A percentile compares a stretch with the other conserved stretches of the same genome.
Conservation (phyloP, 352 stramenopile genomes). For the Nothophytophthora sp. region DNA sequence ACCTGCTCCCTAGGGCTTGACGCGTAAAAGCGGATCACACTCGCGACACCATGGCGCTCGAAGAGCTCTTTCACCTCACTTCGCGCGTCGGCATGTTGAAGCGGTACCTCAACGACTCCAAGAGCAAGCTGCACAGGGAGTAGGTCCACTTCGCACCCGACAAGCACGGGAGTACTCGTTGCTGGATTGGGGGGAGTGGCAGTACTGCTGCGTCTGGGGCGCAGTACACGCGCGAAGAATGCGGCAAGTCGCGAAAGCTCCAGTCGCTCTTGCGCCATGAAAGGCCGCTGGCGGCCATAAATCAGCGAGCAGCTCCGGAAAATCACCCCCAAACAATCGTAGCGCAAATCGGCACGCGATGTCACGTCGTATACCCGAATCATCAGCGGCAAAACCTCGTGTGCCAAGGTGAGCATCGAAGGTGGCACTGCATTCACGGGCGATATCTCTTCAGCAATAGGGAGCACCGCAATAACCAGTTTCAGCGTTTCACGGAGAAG, state of each 20-base stretch:
- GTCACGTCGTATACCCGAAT: slow-evolving; percentile 59
- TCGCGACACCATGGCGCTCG: slow-evolving; percentile 56
- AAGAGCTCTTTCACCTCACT: slow-evolving; percentile 35
- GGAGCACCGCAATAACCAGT: slow-evolving; percentile 50
- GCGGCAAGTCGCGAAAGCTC: slow-evolving; percentile 44
- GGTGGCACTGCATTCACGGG: slow-evolving; percentile 15
- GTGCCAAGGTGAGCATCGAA: slow-evolving; percentile 34
- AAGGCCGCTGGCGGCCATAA: slow-evolving; percentile 28
- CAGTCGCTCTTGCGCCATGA: slow-evolving; percentile 20
- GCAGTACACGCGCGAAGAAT: slow-evolving; percentile 59
- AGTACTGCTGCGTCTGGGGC: slow-evolving; percentile 32
- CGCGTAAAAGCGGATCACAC: slow-evolving; percentile 54
- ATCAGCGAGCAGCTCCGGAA: slow-evolving; percentile 46
- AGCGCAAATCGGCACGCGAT: slow-evolving; percentile 44
- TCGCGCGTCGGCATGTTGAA: slow-evolving; percentile 22
- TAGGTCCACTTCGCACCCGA: slow-evolving; percentile 27
- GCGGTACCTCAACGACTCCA: slow-evolving; percentile 44
- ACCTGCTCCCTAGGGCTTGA: slow-evolving; percentile 19
- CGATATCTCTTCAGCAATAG: slow-evolving; percentile 33
- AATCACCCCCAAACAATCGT: slow-evolving; percentile 60
- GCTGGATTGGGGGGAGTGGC: no score
- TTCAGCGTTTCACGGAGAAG: slow-evolving; percentile 61
- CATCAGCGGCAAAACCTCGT: slow-evolving; percentile 48
- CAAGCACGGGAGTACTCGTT: neutral
- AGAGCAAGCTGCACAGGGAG: slow-evolving; percentile 42